Evolutionary conservation across 2,329 filamentous ascomycete genomes (phyloP).

Genomic region (Rhynchosporium secalis): DNA sequence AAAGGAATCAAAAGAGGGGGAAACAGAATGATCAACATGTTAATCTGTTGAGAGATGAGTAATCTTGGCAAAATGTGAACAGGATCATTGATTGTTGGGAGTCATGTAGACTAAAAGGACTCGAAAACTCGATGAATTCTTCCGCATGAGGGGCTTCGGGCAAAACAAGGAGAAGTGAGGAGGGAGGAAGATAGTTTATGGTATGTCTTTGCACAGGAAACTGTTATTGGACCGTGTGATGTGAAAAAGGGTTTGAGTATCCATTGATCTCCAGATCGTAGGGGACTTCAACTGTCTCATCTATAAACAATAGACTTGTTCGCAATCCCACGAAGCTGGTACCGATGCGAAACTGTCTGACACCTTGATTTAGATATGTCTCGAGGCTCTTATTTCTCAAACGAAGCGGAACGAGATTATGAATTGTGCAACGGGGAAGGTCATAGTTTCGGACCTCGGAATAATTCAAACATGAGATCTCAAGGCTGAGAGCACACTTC

Average conservation of each 20-base stretch:
- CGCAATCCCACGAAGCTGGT: slow-evolving; percentile 5
- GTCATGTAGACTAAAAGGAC: no score
- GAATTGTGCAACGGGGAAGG: no score
- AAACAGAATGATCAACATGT: no score
- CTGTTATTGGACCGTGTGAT: neutral
- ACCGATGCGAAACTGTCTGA: neutral
- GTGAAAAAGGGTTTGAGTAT: neutral
- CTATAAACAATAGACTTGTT: neutral
- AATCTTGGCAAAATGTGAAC: neutral
- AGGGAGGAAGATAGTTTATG: neutral
- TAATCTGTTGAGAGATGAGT: neutral
- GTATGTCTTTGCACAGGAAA: neutral
- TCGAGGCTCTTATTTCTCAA: neutral
- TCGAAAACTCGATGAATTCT: no score
- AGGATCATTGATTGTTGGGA: neutral
- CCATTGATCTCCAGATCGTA: neutral
- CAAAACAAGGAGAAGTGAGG: neutral
- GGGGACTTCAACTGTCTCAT: neutral
- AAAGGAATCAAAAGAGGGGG: no score
- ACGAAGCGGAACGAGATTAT: neutral
- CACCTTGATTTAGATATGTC: neutral
- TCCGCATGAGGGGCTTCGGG: neutral
- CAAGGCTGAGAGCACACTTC: no score
- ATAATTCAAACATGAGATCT: no score
- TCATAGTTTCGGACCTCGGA: no score